phyloP scores from a whole-genome alignment of 805 yeast species.

The Ogataea angusta region DNA sequence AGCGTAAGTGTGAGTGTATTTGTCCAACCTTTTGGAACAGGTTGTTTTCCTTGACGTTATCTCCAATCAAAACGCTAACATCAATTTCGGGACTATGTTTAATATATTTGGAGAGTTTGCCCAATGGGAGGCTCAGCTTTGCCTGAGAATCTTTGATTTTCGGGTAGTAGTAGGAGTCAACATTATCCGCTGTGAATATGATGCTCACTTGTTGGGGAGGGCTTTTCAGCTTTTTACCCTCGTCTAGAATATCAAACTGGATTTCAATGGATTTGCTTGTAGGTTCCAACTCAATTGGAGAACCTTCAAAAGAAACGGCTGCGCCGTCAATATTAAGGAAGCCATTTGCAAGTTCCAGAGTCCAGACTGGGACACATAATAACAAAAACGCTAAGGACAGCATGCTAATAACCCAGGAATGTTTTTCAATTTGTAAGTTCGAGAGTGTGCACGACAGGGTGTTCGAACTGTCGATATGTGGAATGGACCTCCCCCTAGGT shows the following conservation, averaged over 20 bases:
- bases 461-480: too few relatives aligned
- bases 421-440: slow-evolving; percentile 3
- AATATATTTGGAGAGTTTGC: slow-evolving; percentile 25
- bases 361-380: slow-evolving; percentile 4
- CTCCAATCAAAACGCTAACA: slow-evolving; percentile 30
- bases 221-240: background rate
- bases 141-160: slow-evolving; percentile 13
- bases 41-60: slow-evolving; percentile 18
- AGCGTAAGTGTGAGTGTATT: slow-evolving; percentile 17
- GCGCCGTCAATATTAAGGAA: slow-evolving; percentile 9
- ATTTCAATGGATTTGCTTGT: slow-evolving; percentile 8
- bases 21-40: slow-evolving; percentile 16
- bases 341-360: slow-evolving; percentile 2
- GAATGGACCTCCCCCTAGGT: too few relatives aligned
- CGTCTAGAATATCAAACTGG: slow-evolving; percentile 14
- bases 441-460: background rate
- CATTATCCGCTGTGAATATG: slow-evolving; percentile 14
- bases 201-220: slow-evolving; percentile 29
- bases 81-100: slow-evolving; percentile 18
- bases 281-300: slow-evolving; percentile 9
- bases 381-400: slow-evolving; percentile 4
- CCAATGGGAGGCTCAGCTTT: slow-evolving; percentile 16
- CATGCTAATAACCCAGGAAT: slow-evolving; percentile 1
- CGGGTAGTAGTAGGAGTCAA: slow-evolving; percentile 27
- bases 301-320: slow-evolving; percentile 3